A percentile compares a stretch with the other conserved stretches of the same genome.
Evolutionary conservation across 768 basidiomycete species (phyloP).

Genomic region (Amanita pseudoporphyria): DNA sequence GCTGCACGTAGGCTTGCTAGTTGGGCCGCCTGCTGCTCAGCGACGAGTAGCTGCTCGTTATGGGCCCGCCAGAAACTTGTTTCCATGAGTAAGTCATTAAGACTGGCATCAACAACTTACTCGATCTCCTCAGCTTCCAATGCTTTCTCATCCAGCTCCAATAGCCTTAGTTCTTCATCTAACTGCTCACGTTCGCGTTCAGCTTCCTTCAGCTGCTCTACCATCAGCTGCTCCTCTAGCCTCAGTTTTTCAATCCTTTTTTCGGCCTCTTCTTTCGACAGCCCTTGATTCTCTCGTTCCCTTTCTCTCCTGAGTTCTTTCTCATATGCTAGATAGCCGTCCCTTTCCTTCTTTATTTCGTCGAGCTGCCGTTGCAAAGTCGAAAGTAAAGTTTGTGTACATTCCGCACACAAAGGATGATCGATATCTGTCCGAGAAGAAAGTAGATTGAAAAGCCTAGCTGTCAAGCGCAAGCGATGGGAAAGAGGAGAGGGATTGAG

Average conservation of each 20-base stretch:
- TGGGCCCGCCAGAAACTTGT: conserved; percentile 75
- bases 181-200: conserved; percentile 73
- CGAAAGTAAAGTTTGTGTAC: conserved; percentile 72
- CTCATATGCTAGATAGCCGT: conserved; percentile 91
- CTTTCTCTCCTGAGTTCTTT: conserved; percentile 76
- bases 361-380: conserved; percentile 76
- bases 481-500: conserved; percentile 66
- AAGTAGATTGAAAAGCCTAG: conserved; percentile 65
- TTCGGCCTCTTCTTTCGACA: conserved; percentile 56
- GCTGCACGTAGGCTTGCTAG: conserved; percentile 67
- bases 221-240: conserved; percentile 54
- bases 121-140: conserved; percentile 80
- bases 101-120: conserved; percentile 31
- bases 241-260: conserved; percentile 66
- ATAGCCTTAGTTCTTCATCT: conserved; percentile 55
- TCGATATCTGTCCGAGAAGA: conserved; percentile 75
- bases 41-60: conserved; percentile 58
- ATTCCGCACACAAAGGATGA: conserved; percentile 93
- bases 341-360: conserved; percentile 84
- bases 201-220: conserved; percentile 66
- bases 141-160: conserved; percentile 70
- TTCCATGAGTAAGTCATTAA: conserved; percentile 8
- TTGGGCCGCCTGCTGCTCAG: conserved; percentile 59
- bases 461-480: conserved; percentile 67
- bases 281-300: conserved; percentile 57